These are phyloP conservation scores for Hortiboletus flavorubellus DNA, from an alignment of 768 basidiomycete genomes.

Conservation along the genomic window DNA sequence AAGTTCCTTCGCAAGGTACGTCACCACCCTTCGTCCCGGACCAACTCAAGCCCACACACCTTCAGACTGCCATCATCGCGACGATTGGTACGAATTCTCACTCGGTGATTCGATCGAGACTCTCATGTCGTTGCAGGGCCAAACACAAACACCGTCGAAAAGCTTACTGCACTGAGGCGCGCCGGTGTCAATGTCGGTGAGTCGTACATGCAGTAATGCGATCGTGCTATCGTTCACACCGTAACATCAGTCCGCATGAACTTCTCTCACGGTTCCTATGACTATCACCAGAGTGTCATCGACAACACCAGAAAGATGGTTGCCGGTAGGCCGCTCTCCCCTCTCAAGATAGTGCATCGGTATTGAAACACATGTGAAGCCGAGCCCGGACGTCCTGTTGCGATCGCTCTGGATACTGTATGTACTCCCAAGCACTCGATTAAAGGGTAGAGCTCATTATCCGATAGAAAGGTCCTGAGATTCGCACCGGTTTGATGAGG, in stretches of 20 bases:
- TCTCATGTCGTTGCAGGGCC: constrained; percentile 56
- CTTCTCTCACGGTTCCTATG: constrained; percentile 98
- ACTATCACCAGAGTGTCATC: constrained; percentile 98
- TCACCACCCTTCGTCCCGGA: background rate
- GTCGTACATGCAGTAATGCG: constrained; percentile 29
- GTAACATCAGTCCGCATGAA: constrained; percentile 89
- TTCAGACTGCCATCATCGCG: constrained; percentile 93
- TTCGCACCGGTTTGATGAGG: constrained; percentile 92
- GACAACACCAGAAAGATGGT: constrained; percentile 93
- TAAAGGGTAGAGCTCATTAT: constrained; percentile 6
- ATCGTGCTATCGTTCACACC: constrained; percentile 7
- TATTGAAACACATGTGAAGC: constrained; percentile 13
- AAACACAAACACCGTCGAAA: constrained; percentile 91
- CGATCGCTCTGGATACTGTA: constrained; percentile 96
- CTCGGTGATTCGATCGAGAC: background rate
- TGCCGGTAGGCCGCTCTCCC: constrained; percentile 47
- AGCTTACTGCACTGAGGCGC: constrained; percentile 74
- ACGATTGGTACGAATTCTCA: constrained; percentile 73
- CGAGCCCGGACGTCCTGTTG: constrained; percentile 86
- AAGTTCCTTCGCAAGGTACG: constrained; percentile 90
- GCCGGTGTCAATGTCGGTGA: constrained; percentile 97
- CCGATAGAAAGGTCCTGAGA: constrained; percentile 94
- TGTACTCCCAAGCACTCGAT: constrained; percentile 27
- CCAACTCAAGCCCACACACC: constrained; percentile 5
- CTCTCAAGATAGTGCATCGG: background rate